Conservation (phyloP, 2,329 filamentous ascomycete genomes). For the Periconia sp. region DNA sequence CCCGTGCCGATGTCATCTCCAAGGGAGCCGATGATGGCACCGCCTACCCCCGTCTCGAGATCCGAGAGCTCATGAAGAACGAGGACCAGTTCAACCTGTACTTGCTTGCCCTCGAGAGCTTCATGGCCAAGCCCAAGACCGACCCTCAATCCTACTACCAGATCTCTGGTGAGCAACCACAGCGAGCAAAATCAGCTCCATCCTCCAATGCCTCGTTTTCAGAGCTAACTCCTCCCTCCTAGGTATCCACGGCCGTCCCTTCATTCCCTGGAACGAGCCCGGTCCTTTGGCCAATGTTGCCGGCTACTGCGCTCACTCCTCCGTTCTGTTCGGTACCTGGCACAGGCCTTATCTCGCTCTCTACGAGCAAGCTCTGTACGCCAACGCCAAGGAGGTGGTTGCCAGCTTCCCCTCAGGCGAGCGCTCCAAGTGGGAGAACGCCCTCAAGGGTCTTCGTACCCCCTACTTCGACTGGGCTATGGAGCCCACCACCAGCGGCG, state of each 20-base stretch:
- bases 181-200: neutral
- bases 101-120: conserved; percentile 71
- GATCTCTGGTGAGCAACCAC: conserved; percentile 62
- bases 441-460: conserved; percentile 45
- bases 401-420: conserved; percentile 44
- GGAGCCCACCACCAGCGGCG: conserved; percentile 31
- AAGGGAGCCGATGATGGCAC: conserved; percentile 12
- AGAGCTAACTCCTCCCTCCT: neutral
- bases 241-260: conserved; percentile 82
- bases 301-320: conserved; percentile 78
- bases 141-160: conserved; percentile 74
- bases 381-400: conserved; percentile 45
- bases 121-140: conserved; percentile 68
- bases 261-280: conserved; percentile 56
- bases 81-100: conserved; percentile 74
- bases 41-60: conserved; percentile 59
- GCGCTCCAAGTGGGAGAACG: conserved; percentile 43
- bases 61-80: conserved; percentile 64
- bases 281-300: conserved; percentile 49
- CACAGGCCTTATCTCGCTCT: conserved; percentile 77
- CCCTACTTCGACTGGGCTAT: conserved; percentile 55
- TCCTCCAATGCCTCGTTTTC: neutral
- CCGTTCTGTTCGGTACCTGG: conserved; percentile 77
- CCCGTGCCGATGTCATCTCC: conserved; percentile 24
- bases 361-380: conserved; percentile 54